These are phyloP conservation scores for Fragaria vesca DNA, from an alignment of 306 rosid species.

Conservation along the genomic window DNA sequence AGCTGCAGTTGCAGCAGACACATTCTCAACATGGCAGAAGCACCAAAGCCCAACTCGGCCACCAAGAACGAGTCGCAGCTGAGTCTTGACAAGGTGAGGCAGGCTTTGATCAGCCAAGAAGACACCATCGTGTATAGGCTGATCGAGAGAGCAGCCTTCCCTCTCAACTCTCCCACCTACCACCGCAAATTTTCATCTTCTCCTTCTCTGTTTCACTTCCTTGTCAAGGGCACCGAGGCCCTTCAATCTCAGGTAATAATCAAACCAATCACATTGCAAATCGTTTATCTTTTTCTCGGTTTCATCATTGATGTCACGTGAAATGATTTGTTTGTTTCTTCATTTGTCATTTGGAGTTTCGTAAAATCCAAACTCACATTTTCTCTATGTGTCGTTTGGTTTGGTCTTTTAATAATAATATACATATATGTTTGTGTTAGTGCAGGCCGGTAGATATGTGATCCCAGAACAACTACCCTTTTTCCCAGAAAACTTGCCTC, in stretches of 20 bases:
- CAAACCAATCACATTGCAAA: background rate
- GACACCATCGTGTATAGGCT: conserved; percentile 68
- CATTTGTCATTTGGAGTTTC: background rate
- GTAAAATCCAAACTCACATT: background rate
- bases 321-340: conserved; percentile 16
- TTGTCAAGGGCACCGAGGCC: conserved; percentile 57
- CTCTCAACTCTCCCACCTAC: conserved; percentile 55
- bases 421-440: background rate
- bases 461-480: conserved; percentile 83
- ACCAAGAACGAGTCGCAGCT: conserved; percentile 12
- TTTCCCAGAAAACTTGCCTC: conserved; percentile 53
- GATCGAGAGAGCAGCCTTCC: conserved; percentile 72
- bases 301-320: background rate
- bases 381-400: background rate
- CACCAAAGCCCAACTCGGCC: conserved; percentile 7
- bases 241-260: conserved; percentile 61
- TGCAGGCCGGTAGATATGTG: conserved; percentile 77
- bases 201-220: conserved; percentile 55
- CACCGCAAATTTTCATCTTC: conserved; percentile 22
- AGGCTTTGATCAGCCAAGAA: conserved; percentile 68
- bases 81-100: conserved; percentile 62
- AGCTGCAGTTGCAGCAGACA: background rate
- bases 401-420: background rate
- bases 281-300: background rate
- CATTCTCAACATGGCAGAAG: conserved; percentile 34